Evolutionary conservation across 257 asterid genomes (phyloP), one percentile per base, ranked within the genome.

Genomic region (Capsicum rhomboideum): DNA sequence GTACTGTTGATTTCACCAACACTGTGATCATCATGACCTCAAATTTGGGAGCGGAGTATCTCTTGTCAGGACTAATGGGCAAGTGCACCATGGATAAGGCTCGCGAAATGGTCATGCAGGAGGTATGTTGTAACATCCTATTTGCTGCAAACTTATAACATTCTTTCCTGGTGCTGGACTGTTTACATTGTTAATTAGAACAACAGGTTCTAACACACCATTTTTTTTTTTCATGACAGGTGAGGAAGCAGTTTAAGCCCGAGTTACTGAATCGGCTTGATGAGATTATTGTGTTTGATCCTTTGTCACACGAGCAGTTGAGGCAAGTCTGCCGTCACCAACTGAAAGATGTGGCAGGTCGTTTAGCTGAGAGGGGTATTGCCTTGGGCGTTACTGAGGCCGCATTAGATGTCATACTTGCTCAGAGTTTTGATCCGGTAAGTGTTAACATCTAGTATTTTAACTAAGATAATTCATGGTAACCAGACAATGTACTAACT

Each of bases 171-270:
- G 12, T 56, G 66, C 14, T 8, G 23, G 17, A 1, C 1, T 2
- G 10, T 26, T 28, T 50, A 59, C 21, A 44, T 21, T 8, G 6
- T 58, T 28, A 9, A 0, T 28, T 59, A 3, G 18, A 80, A 49
- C 26, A 23, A 14, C 37, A 8, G 23, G 8, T 49, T 18, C 18
- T 72, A n/a, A 34, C 4, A 54, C 11, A 13, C n/a, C n/a, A n/a
- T n/a, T n/a, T 6, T 0, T 34, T 23, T 13, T 46, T 28, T 34
- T 12, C 7, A 21, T 31, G 8, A 13, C 74, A 94, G 95, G 98
- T 96, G 85, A 92, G 92, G 87, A 95, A 91, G 87, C 98, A 97
- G 23, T 97, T 97, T 92, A 97, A 97, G 85, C 98, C 99, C 0
- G 98, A 97, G 87, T 81, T 97, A 54, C 90, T 97, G 68, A 95